Evolutionary conservation across 2,329 filamentous ascomycete genomes (phyloP).

Genomic region (Monosporascus sp.): DNA sequence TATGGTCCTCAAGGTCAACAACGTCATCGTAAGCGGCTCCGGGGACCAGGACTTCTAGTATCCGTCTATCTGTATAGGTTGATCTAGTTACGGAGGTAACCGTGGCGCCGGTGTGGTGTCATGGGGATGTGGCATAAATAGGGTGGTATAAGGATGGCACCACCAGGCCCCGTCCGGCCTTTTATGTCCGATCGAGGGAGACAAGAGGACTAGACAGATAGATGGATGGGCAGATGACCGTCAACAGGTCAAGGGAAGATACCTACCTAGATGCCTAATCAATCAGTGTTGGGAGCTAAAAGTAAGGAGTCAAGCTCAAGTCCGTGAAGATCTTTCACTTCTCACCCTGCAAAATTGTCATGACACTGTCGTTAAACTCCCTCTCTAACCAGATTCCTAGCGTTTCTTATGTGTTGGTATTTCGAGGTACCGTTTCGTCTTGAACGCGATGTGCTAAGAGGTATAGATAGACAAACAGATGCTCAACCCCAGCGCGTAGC

Average conservation of each 20-base stretch:
- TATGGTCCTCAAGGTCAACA: conserved; percentile 97
- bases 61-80: too few species aligned
- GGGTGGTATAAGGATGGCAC: too few species aligned
- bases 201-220: neutral
- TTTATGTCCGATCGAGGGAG: neutral
- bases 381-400: too few species aligned
- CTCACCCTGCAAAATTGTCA: too few species aligned
- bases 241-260: neutral
- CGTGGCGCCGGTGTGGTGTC: too few species aligned
- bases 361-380: too few species aligned
- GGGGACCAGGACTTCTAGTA: conserved; percentile 80
- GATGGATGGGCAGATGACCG: neutral
- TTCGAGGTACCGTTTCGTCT: too few species aligned
- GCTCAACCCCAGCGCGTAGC: too few species aligned
- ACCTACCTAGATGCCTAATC: neutral
- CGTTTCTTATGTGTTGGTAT: too few species aligned
- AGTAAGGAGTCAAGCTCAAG: neutral
- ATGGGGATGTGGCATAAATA: neutral
- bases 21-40: conserved; percentile 84
- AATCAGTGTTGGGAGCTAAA: neutral
- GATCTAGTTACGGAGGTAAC: too few species aligned
- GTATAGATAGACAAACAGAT: too few species aligned
- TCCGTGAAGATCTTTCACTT: neutral
- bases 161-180: neutral
- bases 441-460: too few species aligned